Base-by-base conservation (phyloP, 2,329 filamentous ascomycete genomes). In the Aurifilum marmelostoma region DNA sequence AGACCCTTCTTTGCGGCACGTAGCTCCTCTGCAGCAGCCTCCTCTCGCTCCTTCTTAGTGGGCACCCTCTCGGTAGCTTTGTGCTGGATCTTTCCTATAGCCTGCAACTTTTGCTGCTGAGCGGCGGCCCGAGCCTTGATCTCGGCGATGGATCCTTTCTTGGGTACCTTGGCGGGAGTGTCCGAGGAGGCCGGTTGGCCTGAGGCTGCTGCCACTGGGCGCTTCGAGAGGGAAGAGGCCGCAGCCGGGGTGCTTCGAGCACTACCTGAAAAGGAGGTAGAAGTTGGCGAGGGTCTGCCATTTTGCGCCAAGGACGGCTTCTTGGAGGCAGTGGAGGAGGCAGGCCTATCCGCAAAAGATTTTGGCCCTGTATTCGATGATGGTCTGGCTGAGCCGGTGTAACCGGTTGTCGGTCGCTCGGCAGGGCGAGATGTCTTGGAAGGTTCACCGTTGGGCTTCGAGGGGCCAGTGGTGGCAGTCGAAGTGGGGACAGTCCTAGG, bases 101-200 rank as follows among this genome's bases (percentile, higher is more conserved):
- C 85, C n/a, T 83, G 85, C 81, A 88, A 86, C 54, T 80, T 82
- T 52, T 82, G 83, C 74, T 92, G 88, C 16, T 88, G 89, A 71
- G 88, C 87, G 75, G 91, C 89, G 41, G 88, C 92, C 73, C 90
- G 86, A 67, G 90, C 90, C 80, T 94, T 84, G 70, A 93, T 91
- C 75, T 93, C 91, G 50, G 89, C 87, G 77, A 89, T 94, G 0
- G 90, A 92, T 1, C 91, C 89, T 75, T 91, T 92, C 78, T 93
- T 93, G 1, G 88, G 89, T 2, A 81, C 77, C 69, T 80, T 80
- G 5, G 81, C 75, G 1, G 77, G 74, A 24, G 78, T 82, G 76
- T 80, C 83, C 73, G 74, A 81, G 2, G 68, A 59, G 43, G 67
- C 65, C 14, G 74, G 69, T 16, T 27, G 62, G n/a, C 37, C 24